Percentiles rank a stretch among this genome's conserved stretches.
phyloP scores from a whole-genome alignment of 2,329 filamentous ascomycete species.

The Neodidymelliopsis sp. region DNA sequence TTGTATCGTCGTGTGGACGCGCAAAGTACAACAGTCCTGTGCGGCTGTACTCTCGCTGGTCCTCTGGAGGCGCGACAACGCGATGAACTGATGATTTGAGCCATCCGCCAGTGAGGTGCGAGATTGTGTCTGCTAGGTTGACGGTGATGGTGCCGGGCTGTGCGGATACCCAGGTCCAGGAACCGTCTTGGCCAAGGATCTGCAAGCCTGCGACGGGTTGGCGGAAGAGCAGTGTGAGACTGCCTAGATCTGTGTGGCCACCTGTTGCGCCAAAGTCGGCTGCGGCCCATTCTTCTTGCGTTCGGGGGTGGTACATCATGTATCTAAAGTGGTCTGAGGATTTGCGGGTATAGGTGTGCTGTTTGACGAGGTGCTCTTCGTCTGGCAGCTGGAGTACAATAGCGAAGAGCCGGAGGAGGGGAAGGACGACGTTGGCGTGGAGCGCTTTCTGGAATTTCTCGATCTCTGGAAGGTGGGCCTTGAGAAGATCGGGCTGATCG shows the following conservation, averaged over 20 bases:
- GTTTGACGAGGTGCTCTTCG: constrained; percentile 63
- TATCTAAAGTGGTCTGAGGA: constrained; percentile 69
- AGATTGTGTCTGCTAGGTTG: constrained; percentile 52
- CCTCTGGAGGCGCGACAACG: constrained; percentile 58
- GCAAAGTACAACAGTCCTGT: constrained; percentile 62
- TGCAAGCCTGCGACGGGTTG: constrained; percentile 67
- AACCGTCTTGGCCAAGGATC: constrained; percentile 53
- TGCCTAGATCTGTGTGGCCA: constrained; percentile 66
- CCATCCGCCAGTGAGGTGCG: constrained; percentile 51
- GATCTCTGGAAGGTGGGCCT: constrained; percentile 56
- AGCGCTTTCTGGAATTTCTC: constrained; percentile 59
- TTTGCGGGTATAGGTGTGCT: constrained; percentile 66
- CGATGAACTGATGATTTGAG: constrained; percentile 60
- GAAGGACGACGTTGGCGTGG: constrained; percentile 64
- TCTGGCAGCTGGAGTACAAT: constrained; percentile 67
- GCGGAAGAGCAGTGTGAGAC: constrained; percentile 64
- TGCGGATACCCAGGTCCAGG: constrained; percentile 54
- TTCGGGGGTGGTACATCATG: constrained; percentile 65
- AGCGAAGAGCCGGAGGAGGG: constrained; percentile 67
- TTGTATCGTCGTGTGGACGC: constrained; percentile 50
- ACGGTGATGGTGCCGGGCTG: constrained; percentile 52
- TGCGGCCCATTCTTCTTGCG: constrained; percentile 55
- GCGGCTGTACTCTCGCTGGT: constrained; percentile 59
- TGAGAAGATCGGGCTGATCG: constrained; percentile 53
- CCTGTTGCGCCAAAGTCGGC: constrained; percentile 53